Evolutionary conservation across 306 rosid genomes (phyloP), one percentile per base, ranked within the genome.

Genomic region (Malus fusca): DNA sequence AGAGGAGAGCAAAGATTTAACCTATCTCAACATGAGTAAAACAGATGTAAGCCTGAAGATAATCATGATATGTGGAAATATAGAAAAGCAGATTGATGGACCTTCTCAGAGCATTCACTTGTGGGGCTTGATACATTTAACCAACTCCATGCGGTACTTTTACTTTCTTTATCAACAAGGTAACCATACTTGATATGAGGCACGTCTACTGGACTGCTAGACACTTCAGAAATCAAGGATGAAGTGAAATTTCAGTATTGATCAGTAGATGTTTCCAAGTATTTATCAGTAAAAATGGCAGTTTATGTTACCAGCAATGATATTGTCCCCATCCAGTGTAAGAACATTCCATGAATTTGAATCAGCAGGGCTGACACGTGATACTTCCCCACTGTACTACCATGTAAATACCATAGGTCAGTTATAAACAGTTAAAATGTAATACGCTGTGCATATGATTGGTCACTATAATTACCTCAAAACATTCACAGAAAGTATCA

Each of bases 121-220:
- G 84, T 68, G 52, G 95, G 88, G 77, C 82, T 85, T 60, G 90
- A 81, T 73, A 88, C 84, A 81, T 88, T 83, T 77, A 84, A 77
- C 98, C 97, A 94, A 77, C 75, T 90, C 98, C 98, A 90, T 69
- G 79, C 79, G 35, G 72, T 82, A 67, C 72, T 73, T 75, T 84
- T 77, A 80, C 77, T 78, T 79, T 79, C 82, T 78, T 81, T 88
- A 84, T 86, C 81, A 84, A 76, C 83, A 82, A 81, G 80, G 81
- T 78, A 69, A 69, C 97, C 97, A 44, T 87, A 94, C 83, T 85
- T 94, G 88, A 94, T 75, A 80, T 87, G 88, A 75, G 98, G 99
- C 78, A 95, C 73, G 77, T 92, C 88, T 62, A 92, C 91, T 35
- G 92, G 96, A 83, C 97, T 90, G 84, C 97, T 92, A 67, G 93